Percentiles rank a stretch among this genome's conserved stretches.
Conservation (phyloP, 2,329 filamentous ascomycete genomes). For the Thermoascus crustaceus region DNA sequence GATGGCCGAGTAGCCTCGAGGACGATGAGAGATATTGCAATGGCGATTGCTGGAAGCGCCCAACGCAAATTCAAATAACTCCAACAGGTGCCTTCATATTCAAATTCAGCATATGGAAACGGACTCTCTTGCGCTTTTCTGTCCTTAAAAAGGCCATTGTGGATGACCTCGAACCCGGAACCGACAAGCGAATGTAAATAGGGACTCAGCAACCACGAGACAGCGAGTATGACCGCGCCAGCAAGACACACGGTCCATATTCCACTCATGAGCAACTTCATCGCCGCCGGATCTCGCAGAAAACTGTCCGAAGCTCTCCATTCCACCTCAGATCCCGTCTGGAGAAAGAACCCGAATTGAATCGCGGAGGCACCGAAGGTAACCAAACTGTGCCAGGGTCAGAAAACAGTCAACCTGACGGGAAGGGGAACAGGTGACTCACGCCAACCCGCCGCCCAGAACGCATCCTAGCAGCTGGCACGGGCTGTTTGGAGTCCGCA, state of each 20-base stretch:
- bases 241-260: slow-evolving; percentile 20
- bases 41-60: slow-evolving; percentile 13
- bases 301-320: slow-evolving; percentile 30
- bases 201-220: slow-evolving; percentile 22
- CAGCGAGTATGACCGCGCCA: slow-evolving; percentile 17
- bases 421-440: slow-evolving; percentile 9
- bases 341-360: slow-evolving; percentile 32
- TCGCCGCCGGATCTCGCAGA: slow-evolving; percentile 27
- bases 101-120: too few relatives aligned
- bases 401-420: slow-evolving; percentile 4
- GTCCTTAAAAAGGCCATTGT: too few relatives aligned
- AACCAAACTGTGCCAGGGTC: slow-evolving; percentile 15
- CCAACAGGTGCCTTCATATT: too few relatives aligned
- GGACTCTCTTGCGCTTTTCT: too few relatives aligned
- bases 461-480: slow-evolving; percentile 18
- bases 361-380: slow-evolving; percentile 25
- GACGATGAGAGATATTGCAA: slow-evolving; percentile 20
- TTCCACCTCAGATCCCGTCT: slow-evolving; percentile 33
- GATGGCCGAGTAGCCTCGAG: slow-evolving; percentile 21
- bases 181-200: slow-evolving; percentile 25
- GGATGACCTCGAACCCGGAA: too few relatives aligned
- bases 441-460: slow-evolving; percentile 22
- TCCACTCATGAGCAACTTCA: slow-evolving; percentile 30
- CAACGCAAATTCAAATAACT: too few relatives aligned
- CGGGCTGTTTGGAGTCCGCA: slow-evolving; percentile 16